Base-by-base conservation (phyloP, 2,329 filamentous ascomycete genomes). In the Xylaria sp. region DNA sequence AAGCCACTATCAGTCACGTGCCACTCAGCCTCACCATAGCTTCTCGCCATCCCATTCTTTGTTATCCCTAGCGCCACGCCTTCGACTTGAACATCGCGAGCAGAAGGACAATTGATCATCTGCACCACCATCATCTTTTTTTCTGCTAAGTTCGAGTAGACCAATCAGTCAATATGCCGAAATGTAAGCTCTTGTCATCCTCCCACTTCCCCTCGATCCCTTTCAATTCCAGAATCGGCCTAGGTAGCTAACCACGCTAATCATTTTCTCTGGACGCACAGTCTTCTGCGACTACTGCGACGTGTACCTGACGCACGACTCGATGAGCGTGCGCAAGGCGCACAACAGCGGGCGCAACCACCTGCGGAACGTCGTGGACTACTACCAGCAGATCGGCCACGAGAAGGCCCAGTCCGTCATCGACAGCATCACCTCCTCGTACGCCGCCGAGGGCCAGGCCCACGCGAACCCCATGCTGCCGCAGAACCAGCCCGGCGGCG, bases 281-380 rank as follows among this genome's bases (percentile, higher is more conserved):
- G 87, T 90, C 83, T 90, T 90, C 74, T 91, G 92, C 82, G 94
- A 99, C 75, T 99, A 99, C 77, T 99, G 94, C 84, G 94, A 99
- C 89, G 94, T 99, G 75, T 99, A 99, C 83, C 89, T 99, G 67
- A 99, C 94, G 64, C 94, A 99, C 83, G 94, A 99, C 82, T 96
- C 92, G 42, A 97, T 97, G 93, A 96, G 92, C 77, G 94, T 99
- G 76, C 92, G 94, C 68, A 97, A 97, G 79, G 94, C 94, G 45
- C 94, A 99, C 77, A 99, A 99, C 80, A 89, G 86, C 72, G 94
- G 94, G 59, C 87, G 93, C 67, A 99, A 99, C 78, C 94, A 99
- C 72, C 78, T 99, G 60, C 90, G 94, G 69, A 99, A 99, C 74
- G 94, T 99, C 24, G 89, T 97, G 66, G 92, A 97, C 72, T 99